phyloP scores from a whole-genome alignment of 1,284 basidiomycete species.

The Ustilago trichophora region DNA sequence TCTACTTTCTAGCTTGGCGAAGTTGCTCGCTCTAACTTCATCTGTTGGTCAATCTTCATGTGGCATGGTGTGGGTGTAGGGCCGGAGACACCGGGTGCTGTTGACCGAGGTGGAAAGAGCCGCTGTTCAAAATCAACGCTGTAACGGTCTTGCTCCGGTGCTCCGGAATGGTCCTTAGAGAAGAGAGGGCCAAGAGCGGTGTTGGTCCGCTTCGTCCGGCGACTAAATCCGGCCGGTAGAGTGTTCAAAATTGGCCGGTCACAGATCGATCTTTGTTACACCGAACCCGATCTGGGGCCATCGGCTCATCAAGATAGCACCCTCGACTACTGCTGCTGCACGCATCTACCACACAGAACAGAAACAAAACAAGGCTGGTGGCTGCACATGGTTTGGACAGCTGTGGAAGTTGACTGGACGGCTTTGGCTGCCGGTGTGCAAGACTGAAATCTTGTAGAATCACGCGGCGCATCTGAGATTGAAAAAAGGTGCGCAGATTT shows the following conservation, averaged over 20 bases:
- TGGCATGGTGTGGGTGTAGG: too few relatives aligned
- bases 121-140: not conserved
- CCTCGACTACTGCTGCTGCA: too few relatives aligned
- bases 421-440: too few relatives aligned
- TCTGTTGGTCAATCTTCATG: too few relatives aligned
- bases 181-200: not conserved
- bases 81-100: constrained; percentile 5
- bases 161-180: constrained; percentile 5
- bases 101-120: constrained; percentile 10
- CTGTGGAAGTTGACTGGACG: constrained; percentile 5
- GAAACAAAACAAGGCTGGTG: too few relatives aligned
- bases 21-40: too few relatives aligned
- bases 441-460: constrained; percentile 13
- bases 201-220: constrained; percentile 26
- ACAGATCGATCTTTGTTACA: not conserved
- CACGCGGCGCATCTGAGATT: constrained; percentile 12
- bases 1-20: too few relatives aligned
- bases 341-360: too few relatives aligned
- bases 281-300: constrained; percentile 3
- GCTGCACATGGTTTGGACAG: too few relatives aligned
- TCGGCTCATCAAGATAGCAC: not conserved
- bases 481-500: constrained; percentile 1
- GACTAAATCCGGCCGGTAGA: constrained; percentile 4
- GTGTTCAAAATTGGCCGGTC: constrained; percentile 1
- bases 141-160: constrained; percentile 1